These are phyloP conservation scores for Comarum palustre DNA, from an alignment of 306 rosid species.

Conservation along the genomic window DNA sequence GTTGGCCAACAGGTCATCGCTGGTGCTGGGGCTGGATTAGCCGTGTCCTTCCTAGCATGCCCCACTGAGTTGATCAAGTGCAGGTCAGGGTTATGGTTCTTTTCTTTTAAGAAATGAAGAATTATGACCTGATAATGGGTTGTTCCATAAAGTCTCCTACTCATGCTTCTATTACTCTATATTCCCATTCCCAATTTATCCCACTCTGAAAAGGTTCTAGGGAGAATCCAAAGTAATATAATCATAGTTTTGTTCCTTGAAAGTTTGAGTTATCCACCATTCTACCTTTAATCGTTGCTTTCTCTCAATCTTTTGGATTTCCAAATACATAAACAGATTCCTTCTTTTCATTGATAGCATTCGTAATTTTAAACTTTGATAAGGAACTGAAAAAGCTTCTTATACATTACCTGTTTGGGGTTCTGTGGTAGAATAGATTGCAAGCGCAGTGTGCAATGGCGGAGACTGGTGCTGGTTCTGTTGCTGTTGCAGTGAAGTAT, in stretches of 20 bases:
- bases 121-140: not conserved
- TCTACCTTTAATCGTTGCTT: not conserved
- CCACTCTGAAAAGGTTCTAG: not conserved
- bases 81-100: conserved; percentile 47
- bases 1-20: conserved; percentile 65
- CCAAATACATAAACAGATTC: not conserved
- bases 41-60: conserved; percentile 90
- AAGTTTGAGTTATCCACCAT: not conserved
- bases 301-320: not conserved
- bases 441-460: conserved; percentile 91
- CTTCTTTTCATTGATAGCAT: not conserved
- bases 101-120: not conserved
- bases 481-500: conserved; percentile 57
- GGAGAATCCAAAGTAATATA: not conserved
- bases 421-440: conserved; percentile 48
- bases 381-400: not conserved
- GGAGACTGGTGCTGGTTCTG: conserved; percentile 50
- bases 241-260: not conserved
- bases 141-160: not conserved
- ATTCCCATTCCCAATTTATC: not conserved
- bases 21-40: conserved; percentile 94
- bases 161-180: not conserved
- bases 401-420: not conserved
- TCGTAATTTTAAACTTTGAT: not conserved
- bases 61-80: conserved; percentile 94